A percentile compares a stretch with the other conserved stretches of the same genome.
These are phyloP conservation scores for Saccharomycopsis javanensis DNA, from an alignment of 805 yeast genomes.

Conservation along the genomic window DNA sequence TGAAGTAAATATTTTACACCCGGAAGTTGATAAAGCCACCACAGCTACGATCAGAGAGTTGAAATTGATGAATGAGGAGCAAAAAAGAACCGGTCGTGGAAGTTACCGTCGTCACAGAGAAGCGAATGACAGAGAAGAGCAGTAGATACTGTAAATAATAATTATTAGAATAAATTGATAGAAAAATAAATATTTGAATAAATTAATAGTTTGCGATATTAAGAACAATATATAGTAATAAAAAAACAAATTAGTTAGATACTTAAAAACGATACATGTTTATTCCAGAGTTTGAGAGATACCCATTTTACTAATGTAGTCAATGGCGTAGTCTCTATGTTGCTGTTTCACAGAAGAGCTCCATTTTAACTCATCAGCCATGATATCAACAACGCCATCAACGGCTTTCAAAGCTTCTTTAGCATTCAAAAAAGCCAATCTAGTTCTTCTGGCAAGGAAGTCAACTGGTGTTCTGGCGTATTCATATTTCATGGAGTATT, in stretches of 20 bases:
- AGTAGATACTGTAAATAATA: background rate
- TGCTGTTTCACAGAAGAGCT: constrained; percentile 42
- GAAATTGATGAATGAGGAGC: constrained; percentile 25
- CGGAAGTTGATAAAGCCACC: constrained; percentile 83
- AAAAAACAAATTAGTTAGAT: background rate
- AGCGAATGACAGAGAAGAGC: constrained; percentile 13
- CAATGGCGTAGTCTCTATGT: constrained; percentile 43
- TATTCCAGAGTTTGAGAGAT: constrained; percentile 10
- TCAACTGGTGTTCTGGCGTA: constrained; percentile 83
- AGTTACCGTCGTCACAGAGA: constrained; percentile 9
- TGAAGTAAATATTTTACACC: constrained; percentile 66
- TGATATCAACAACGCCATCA: constrained; percentile 75
- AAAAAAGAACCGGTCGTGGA: constrained; percentile 7
- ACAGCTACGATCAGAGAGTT: constrained; percentile 64
- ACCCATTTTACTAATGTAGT: constrained; percentile 58
- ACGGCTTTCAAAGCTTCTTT: constrained; percentile 72
- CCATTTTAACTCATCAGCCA: constrained; percentile 80
- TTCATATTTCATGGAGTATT: constrained; percentile 73
- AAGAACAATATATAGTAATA: background rate
- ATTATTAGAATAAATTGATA: background rate
- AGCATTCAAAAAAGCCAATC: constrained; percentile 86
- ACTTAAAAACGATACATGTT: background rate
- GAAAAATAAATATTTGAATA: background rate
- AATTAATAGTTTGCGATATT: background rate
- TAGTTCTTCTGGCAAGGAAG: constrained; percentile 85